Conservation (phyloP, 2,329 filamentous ascomycete genomes). For the Trichoderma sp. region DNA sequence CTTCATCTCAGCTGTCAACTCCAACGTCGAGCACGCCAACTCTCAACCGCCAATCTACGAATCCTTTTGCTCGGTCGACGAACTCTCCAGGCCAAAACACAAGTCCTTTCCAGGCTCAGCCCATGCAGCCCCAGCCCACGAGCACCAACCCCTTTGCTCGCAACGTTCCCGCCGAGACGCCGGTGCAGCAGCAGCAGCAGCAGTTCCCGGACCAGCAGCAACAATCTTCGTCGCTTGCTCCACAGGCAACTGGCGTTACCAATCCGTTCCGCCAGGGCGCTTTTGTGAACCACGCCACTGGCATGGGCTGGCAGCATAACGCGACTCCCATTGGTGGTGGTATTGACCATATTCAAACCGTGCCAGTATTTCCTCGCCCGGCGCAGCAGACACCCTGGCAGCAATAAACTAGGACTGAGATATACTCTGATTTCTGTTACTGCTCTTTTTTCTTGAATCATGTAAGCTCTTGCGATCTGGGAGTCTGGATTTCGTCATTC, state of each 20-base stretch:
- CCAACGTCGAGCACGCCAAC: slow-evolving; percentile 46
- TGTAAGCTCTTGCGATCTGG: slow-evolving; percentile 15
- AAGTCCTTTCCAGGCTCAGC: slow-evolving; percentile 33
- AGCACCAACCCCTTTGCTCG: slow-evolving; percentile 63
- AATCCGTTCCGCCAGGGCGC: slow-evolving; percentile 93
- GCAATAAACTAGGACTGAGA: slow-evolving; percentile 38
- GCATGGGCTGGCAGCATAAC: slow-evolving; percentile 82
- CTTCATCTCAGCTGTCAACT: slow-evolving; percentile 40
- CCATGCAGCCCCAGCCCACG: slow-evolving; percentile 43
- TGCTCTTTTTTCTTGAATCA: slow-evolving; percentile 17
- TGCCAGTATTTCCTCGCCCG: slow-evolving; percentile 84
- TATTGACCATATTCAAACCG: slow-evolving; percentile 74
- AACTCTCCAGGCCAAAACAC: slow-evolving; percentile 23
- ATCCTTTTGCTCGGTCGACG: slow-evolving; percentile 78
- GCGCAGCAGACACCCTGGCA: slow-evolving; percentile 65
- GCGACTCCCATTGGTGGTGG: slow-evolving; percentile 79
- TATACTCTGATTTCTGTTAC: not conserved
- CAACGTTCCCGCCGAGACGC: slow-evolving; percentile 37
- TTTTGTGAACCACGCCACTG: slow-evolving; percentile 86
- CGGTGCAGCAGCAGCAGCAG: slow-evolving; percentile 25
- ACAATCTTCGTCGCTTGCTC: slow-evolving; percentile 56
- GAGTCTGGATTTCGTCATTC: slow-evolving; percentile 21
- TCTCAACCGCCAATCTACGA: slow-evolving; percentile 69
- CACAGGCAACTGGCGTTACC: slow-evolving; percentile 83
- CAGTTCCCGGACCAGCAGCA: slow-evolving; percentile 47